Conservation (phyloP, 306 rosid genomes). For the Sicyos edulis region DNA sequence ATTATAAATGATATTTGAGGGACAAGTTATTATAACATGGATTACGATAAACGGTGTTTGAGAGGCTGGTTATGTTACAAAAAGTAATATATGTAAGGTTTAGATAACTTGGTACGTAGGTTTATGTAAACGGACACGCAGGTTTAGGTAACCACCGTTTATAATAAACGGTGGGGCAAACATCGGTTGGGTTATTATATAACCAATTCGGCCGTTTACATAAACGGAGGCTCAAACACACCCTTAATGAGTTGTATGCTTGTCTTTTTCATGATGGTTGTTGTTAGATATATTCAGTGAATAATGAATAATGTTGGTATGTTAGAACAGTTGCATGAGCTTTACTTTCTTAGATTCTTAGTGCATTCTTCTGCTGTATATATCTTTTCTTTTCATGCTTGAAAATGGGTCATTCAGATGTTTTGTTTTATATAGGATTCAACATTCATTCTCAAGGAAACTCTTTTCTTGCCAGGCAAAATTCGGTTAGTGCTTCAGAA, state of each 20-base stretch:
- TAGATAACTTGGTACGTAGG: too few relatives aligned
- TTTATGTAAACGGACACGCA: too few relatives aligned
- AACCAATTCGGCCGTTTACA: too few relatives aligned
- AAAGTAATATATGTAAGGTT: too few relatives aligned
- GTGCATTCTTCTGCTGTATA: not conserved
- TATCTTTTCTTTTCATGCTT: not conserved
- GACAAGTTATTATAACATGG: too few relatives aligned
- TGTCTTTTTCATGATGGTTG: not conserved
- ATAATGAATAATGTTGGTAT: not conserved
- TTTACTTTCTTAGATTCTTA: not conserved
- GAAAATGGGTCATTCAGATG: constrained; percentile 8
- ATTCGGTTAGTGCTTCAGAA: constrained; percentile 42
- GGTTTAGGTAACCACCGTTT: too few relatives aligned
- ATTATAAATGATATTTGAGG: too few relatives aligned
- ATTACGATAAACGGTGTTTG: too few relatives aligned
- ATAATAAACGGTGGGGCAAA: too few relatives aligned
- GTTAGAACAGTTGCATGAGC: not conserved
- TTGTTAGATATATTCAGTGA: not conserved
- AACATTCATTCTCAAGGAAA: constrained; percentile 40
- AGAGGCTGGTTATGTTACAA: too few relatives aligned
- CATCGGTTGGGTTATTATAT: too few relatives aligned
- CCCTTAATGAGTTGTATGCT: not conserved
- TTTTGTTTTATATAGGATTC: constrained; percentile 40
- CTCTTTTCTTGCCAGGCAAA: constrained; percentile 50
- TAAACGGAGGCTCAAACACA: too few relatives aligned